Conservation (phyloP, 371 early-diverging fungal species). For the Mortierella sp. region DNA sequence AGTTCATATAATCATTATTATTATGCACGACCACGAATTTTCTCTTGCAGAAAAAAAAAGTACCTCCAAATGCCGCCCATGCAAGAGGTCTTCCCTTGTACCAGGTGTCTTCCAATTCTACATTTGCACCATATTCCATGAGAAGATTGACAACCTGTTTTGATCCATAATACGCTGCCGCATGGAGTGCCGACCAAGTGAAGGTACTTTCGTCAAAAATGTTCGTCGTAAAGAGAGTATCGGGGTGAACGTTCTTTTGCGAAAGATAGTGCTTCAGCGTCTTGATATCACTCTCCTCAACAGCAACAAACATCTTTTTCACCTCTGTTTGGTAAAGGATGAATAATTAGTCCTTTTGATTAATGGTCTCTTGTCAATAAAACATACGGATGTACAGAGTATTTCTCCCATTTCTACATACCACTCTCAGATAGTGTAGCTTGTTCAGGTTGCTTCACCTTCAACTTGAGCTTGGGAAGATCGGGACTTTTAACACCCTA, state of each 20-base stretch:
- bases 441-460: conserved; percentile 52
- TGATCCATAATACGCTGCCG: conserved; percentile 87
- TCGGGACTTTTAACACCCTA: conserved; percentile 40
- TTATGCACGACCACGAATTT: not conserved
- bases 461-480: conserved; percentile 41
- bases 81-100: conserved; percentile 87
- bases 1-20: not conserved
- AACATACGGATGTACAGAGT: not conserved
- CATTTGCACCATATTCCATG: conserved; percentile 79
- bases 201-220: conserved; percentile 74
- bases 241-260: conserved; percentile 61
- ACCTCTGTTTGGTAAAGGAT: conserved; percentile 18
- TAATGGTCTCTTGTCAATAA: not conserved
- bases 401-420: conserved; percentile 9
- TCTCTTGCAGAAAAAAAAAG: conserved; percentile 4
- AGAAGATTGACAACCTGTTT: conserved; percentile 74
- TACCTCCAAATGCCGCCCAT: conserved; percentile 93
- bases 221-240: conserved; percentile 67
- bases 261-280: conserved; percentile 25
- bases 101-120: conserved; percentile 90
- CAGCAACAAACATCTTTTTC: conserved; percentile 43
- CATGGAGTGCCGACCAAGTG: conserved; percentile 92
- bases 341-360: not conserved
- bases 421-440: conserved; percentile 34
- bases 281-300: conserved; percentile 50